These are phyloP conservation scores for Angomonas deanei DNA, from an alignment of 208 protist species.

Conservation along the genomic window DNA sequence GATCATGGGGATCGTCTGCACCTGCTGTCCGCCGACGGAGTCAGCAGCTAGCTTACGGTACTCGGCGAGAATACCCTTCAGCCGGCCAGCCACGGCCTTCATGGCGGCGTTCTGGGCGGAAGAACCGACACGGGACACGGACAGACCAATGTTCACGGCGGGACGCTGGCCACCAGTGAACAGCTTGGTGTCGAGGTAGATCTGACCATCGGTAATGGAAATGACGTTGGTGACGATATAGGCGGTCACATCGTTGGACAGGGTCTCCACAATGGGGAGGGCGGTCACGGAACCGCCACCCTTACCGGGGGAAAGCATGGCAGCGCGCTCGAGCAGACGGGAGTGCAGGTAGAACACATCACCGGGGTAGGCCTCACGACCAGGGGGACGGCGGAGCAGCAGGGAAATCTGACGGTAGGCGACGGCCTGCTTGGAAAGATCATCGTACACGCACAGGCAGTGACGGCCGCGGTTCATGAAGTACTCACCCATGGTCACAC, in stretches of 20 bases:
- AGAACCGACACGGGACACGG: slow-evolving; percentile 92
- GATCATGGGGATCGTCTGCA: slow-evolving; percentile 79
- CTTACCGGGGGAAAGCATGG: slow-evolving; percentile 81
- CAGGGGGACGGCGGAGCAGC: slow-evolving; percentile 87
- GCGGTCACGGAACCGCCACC: slow-evolving; percentile 88
- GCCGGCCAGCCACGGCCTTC: slow-evolving; percentile 88
- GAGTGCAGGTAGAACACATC: slow-evolving; percentile 95
- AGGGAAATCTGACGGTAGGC: slow-evolving; percentile 94
- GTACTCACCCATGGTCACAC: slow-evolving; percentile 90
- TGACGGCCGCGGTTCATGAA: slow-evolving; percentile 91
- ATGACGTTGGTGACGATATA: slow-evolving; percentile 95
- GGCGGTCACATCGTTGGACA: slow-evolving; percentile 92
- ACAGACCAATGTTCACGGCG: slow-evolving; percentile 93
- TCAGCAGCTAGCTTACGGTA: slow-evolving; percentile 92
- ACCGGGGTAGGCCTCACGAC: slow-evolving; percentile 92
- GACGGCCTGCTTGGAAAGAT: slow-evolving; percentile 94
- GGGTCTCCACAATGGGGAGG: slow-evolving; percentile 91
- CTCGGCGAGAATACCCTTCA: slow-evolving; percentile 92
- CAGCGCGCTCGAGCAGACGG: slow-evolving; percentile 89
- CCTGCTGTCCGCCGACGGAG: slow-evolving; percentile 63
- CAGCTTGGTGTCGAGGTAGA: slow-evolving; percentile 92
- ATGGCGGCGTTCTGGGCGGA: slow-evolving; percentile 91
- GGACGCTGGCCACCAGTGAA: slow-evolving; percentile 92
- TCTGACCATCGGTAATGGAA: slow-evolving; percentile 94
- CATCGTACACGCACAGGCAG: slow-evolving; percentile 91